Percentiles rank a stretch among this genome's conserved stretches.
phyloP scores from a whole-genome alignment of 1,284 basidiomycete species.

The Xerocomus nothofagi region DNA sequence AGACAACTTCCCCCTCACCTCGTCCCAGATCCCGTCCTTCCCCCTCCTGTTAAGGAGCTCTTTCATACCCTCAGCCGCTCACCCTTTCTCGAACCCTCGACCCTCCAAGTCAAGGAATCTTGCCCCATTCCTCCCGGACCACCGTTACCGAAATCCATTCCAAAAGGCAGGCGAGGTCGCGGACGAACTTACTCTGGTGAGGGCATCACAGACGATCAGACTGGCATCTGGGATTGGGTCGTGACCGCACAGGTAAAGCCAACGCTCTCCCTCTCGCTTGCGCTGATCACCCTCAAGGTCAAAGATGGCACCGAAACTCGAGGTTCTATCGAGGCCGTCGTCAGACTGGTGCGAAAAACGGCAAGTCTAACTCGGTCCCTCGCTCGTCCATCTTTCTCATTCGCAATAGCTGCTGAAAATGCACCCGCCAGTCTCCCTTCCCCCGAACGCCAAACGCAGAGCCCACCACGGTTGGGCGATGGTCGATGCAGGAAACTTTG shows the following conservation, averaged over 20 bases:
- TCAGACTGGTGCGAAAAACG: conserved; percentile 63
- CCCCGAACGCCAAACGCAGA: conserved; percentile 58
- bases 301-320: conserved; percentile 79
- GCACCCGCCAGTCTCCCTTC: conserved; percentile 56
- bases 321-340: conserved; percentile 70
- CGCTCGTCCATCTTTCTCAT: conserved; percentile 7
- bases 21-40: conserved; percentile 39
- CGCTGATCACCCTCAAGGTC: conserved; percentile 45
- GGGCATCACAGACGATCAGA: conserved; percentile 50
- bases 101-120: conserved; percentile 52
- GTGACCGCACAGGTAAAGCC: conserved; percentile 62
- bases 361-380: conserved; percentile 39
- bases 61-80: conserved; percentile 54
- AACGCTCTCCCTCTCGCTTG: background rate
- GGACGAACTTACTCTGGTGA: conserved; percentile 67
- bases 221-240: conserved; percentile 71
- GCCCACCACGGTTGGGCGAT: conserved; percentile 75
- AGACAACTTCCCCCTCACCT: conserved; percentile 37
- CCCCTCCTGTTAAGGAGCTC: conserved; percentile 47
- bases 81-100: conserved; percentile 61
- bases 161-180: conserved; percentile 62
- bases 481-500: conserved; percentile 76
- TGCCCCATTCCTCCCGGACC: conserved; percentile 50
- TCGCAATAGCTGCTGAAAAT: conserved; percentile 47
- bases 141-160: conserved; percentile 48